Percentiles rank a stretch among this genome's conserved stretches.
Conservation (phyloP, 2,329 filamentous ascomycete genomes). For the Scedosporium apiospermum region DNA sequence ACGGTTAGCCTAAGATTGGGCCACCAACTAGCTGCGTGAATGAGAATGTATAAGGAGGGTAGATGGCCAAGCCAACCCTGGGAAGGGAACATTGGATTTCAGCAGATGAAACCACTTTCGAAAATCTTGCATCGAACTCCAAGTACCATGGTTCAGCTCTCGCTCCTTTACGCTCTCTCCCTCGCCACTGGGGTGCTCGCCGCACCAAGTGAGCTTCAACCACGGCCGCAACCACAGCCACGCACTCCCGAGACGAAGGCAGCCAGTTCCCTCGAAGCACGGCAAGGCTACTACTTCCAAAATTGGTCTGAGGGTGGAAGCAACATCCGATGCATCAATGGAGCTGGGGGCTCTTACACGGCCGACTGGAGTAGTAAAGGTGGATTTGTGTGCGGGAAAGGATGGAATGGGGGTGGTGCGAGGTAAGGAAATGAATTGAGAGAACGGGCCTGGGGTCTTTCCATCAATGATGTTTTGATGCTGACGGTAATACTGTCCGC, state of each 20-base stretch:
- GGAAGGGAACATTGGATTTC: no score
- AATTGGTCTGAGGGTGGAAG: slow-evolving; percentile 37
- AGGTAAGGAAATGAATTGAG: slow-evolving; percentile 24
- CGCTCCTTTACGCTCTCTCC: no score
- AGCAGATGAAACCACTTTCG: no score
- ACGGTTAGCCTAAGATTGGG: no score
- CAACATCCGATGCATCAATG: slow-evolving; percentile 34
- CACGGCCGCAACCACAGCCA: neutral
- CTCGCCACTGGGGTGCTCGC: no score
- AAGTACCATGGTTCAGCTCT: no score
- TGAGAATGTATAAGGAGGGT: no score
- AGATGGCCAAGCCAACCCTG: no score
- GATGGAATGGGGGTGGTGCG: slow-evolving; percentile 42
- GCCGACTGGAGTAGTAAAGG: slow-evolving; percentile 34
- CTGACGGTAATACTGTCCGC: neutral
- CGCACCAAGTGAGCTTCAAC: no score
- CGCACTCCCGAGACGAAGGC: neutral
- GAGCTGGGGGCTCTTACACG: slow-evolving; percentile 30
- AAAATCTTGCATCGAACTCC: no score
- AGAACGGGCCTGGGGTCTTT: no score
- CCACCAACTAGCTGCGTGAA: no score
- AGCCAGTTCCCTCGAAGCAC: slow-evolving; percentile 2
- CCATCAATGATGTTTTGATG: neutral
- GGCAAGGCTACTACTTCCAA: slow-evolving; percentile 36
- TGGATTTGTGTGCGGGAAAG: slow-evolving; percentile 49